phyloP scores from a whole-genome alignment of 2,329 filamentous ascomycete species.

The Pyrenophora tritici-repentis region DNA sequence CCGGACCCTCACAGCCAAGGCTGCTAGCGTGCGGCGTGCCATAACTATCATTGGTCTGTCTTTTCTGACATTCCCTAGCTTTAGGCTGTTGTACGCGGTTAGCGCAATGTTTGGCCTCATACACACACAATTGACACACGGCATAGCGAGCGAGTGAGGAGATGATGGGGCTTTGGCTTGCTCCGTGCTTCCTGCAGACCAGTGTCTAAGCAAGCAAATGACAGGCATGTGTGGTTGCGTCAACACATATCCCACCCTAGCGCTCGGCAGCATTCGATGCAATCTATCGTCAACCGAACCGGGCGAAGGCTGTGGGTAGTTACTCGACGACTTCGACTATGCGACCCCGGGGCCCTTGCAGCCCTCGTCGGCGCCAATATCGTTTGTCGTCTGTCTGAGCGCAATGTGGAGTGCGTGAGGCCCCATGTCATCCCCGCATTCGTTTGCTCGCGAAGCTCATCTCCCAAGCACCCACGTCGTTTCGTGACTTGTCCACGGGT shows the following conservation, averaged over 20 bases:
- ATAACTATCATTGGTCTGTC: constrained; percentile 16
- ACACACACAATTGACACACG: constrained; percentile 13
- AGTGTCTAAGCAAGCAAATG: constrained; percentile 28
- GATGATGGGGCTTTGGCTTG: constrained; percentile 9
- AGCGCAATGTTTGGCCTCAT: constrained; percentile 27
- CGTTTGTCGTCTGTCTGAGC: constrained; percentile 29
- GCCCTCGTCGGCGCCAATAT: constrained; percentile 30
- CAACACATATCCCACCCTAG: constrained; percentile 9
- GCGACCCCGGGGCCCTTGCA: constrained; percentile 31
- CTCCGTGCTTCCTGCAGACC: constrained; percentile 36
- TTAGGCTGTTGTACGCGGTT: constrained; percentile 40
- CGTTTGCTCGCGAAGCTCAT: constrained; percentile 38
- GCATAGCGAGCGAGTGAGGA: constrained; percentile 15
- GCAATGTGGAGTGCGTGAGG: constrained; percentile 38
- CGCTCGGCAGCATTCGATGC: constrained; percentile 30
- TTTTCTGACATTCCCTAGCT: constrained; percentile 12
- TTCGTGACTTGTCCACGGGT: constrained; percentile 15
- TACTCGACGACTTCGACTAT: constrained; percentile 29
- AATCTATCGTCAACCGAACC: constrained; percentile 30
- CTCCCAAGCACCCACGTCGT: constrained; percentile 25
- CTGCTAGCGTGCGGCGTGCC: constrained; percentile 19
- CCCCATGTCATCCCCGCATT: constrained; percentile 44
- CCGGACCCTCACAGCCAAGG: constrained; percentile 24
- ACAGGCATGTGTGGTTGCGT: constrained; percentile 26
- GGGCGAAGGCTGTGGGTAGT: constrained; percentile 28